Conservation (phyloP, 345 rosid genomes). For the Rhizophora apiculata region DNA sequence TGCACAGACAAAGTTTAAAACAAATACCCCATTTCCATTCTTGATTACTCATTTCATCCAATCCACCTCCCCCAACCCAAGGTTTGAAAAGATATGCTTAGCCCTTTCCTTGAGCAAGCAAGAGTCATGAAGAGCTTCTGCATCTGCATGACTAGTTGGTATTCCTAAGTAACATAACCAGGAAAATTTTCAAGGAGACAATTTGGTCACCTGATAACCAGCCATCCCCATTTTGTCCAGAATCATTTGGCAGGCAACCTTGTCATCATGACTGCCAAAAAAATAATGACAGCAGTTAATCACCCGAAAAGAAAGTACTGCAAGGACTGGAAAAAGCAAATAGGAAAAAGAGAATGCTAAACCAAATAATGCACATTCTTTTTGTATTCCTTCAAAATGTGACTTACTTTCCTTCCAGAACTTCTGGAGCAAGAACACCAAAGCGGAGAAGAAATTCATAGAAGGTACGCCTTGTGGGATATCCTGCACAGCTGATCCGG, state of each 20-base stretch:
- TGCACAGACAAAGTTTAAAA: too few relatives aligned
- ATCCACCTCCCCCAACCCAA: too few relatives aligned
- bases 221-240: conserved; percentile 83
- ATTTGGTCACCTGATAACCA: conserved; percentile 83
- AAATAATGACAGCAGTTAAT: conserved; percentile 1
- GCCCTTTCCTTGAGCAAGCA: neutral
- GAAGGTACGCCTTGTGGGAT: conserved; percentile 94
- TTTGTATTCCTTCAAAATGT: neutral
- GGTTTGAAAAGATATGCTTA: too few relatives aligned
- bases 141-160: conserved; percentile 3
- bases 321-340: neutral
- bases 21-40: too few relatives aligned
- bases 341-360: neutral
- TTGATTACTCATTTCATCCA: too few relatives aligned
- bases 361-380: neutral
- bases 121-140: neutral
- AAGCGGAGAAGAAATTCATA: conserved; percentile 94
- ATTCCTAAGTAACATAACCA: conserved; percentile 9
- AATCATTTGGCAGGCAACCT: conserved; percentile 87
- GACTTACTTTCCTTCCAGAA: conserved; percentile 85
- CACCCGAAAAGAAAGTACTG: conserved; percentile 9
- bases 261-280: conserved; percentile 76
- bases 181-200: conserved; percentile 12
- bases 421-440: conserved; percentile 96
- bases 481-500: conserved; percentile 99